Conservation (phyloP, 371 early-diverging fungal genomes). For the Mucor velutinosus region DNA sequence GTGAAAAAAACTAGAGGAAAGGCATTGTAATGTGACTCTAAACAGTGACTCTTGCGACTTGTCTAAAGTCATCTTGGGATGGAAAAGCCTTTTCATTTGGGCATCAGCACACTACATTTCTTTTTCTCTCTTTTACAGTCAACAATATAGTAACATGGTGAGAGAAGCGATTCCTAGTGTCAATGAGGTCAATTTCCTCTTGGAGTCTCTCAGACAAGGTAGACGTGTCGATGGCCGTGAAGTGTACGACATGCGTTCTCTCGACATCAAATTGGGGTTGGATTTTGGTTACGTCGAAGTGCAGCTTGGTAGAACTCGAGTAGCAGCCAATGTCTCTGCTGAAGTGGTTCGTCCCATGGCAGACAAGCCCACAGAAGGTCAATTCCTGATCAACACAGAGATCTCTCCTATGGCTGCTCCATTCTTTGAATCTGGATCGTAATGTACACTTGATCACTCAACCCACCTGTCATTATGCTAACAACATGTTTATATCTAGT, state of each 20-base stretch:
- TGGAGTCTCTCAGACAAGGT: slow-evolving; percentile 25
- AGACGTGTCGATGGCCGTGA: slow-evolving; percentile 74
- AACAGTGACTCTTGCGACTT: neutral
- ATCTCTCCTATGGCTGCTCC: slow-evolving; percentile 87
- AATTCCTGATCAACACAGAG: slow-evolving; percentile 80
- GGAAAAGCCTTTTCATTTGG: neutral
- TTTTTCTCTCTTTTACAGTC: neutral
- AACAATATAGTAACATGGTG: slow-evolving; percentile 14
- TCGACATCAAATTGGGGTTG: slow-evolving; percentile 70
- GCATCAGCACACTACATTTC: neutral
- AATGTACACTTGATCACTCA: neutral
- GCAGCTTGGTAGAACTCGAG: slow-evolving; percentile 83
- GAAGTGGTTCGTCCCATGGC: slow-evolving; percentile 85
- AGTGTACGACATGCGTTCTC: slow-evolving; percentile 71
- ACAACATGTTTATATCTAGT: slow-evolving; percentile 30
- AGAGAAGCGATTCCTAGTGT: slow-evolving; percentile 27
- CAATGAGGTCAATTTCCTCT: slow-evolving; percentile 25
- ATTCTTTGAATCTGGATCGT: slow-evolving; percentile 69
- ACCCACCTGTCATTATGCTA: neutral
- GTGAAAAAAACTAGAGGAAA: neutral
- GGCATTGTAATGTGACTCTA: neutral
- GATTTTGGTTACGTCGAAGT: slow-evolving; percentile 81
- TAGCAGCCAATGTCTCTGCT: slow-evolving; percentile 82
- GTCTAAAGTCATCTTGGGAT: neutral
- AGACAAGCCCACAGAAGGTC: slow-evolving; percentile 86